Conservation (phyloP, 2,329 filamentous ascomycete species). For the Ceratocystis lukuohia region DNA sequence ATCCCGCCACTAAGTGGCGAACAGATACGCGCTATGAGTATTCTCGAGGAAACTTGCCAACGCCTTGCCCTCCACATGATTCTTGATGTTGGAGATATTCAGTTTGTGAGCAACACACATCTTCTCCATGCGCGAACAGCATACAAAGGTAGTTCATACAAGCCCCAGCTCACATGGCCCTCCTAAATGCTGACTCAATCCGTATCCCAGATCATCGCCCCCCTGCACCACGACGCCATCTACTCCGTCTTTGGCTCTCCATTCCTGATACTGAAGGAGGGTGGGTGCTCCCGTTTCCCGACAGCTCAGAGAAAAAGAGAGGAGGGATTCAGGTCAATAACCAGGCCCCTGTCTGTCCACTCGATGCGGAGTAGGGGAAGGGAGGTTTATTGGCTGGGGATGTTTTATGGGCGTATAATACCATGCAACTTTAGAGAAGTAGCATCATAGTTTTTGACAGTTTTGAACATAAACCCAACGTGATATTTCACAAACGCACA, state of each 20-base stretch:
- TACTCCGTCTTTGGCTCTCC: constrained; percentile 74
- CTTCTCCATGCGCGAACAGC: constrained; percentile 69
- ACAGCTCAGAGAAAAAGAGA: constrained; percentile 71
- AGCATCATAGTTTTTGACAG: not conserved
- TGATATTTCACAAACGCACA: no score
- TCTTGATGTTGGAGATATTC: constrained; percentile 75
- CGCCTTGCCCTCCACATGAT: constrained; percentile 68
- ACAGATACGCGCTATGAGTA: constrained; percentile 53
- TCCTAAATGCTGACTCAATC: not conserved
- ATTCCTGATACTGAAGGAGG: constrained; percentile 72
- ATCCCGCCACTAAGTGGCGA: constrained; percentile 58
- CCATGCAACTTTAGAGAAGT: not conserved
- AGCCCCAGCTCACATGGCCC: not conserved
- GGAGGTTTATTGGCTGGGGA: not conserved
- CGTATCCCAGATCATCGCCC: constrained; percentile 38
- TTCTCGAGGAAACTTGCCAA: constrained; percentile 57
- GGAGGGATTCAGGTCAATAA: constrained; percentile 82
- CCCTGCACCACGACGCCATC: constrained; percentile 56
- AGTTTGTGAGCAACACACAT: constrained; percentile 70
- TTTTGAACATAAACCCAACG: not conserved
- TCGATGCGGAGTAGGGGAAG: constrained; percentile 56
- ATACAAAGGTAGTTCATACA: constrained; percentile 39
- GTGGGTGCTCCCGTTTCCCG: constrained; percentile 72
- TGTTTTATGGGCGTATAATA: not conserved
- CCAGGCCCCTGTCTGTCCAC: constrained; percentile 56